phyloP scores from a whole-genome alignment of 305 asterid genomes.

The Striga hermonthica region DNA sequence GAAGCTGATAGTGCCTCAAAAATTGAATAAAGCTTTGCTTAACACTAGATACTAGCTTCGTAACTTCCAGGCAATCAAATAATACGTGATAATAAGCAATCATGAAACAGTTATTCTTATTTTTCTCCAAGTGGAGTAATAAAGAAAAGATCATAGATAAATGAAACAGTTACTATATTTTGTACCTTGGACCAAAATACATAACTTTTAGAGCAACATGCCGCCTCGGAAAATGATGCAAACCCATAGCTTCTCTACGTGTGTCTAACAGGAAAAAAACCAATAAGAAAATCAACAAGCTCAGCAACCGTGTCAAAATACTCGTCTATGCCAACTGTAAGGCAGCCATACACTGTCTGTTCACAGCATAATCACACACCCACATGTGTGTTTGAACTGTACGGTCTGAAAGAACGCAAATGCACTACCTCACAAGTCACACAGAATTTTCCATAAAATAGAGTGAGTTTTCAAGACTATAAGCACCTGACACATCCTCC shows the following conservation, averaged over 20 bases:
- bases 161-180: constrained; percentile 22
- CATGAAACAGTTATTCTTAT: not conserved
- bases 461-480: constrained; percentile 24
- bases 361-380: too few species aligned
- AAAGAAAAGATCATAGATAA: constrained; percentile 5
- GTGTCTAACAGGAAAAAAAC: constrained; percentile 32
- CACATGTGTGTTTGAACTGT: too few species aligned
- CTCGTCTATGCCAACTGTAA: too few species aligned
- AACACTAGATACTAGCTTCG: not conserved
- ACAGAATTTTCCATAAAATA: not conserved
- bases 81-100: constrained; percentile 2
- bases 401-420: too few species aligned
- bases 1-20: constrained; percentile 9
- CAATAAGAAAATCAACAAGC: constrained; percentile 20
- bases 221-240: constrained; percentile 59
- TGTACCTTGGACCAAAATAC: constrained; percentile 92
- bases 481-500: constrained; percentile 50
- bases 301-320: constrained; percentile 23
- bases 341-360: too few species aligned
- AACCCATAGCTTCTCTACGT: constrained; percentile 30
- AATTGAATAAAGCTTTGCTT: constrained; percentile 7
- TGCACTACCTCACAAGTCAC: too few species aligned
- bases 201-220: constrained; percentile 75
- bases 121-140: not conserved
- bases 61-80: constrained; percentile 1